Conservation (phyloP, 768 basidiomycete genomes). For the Dioszegia aurantiaca region DNA sequence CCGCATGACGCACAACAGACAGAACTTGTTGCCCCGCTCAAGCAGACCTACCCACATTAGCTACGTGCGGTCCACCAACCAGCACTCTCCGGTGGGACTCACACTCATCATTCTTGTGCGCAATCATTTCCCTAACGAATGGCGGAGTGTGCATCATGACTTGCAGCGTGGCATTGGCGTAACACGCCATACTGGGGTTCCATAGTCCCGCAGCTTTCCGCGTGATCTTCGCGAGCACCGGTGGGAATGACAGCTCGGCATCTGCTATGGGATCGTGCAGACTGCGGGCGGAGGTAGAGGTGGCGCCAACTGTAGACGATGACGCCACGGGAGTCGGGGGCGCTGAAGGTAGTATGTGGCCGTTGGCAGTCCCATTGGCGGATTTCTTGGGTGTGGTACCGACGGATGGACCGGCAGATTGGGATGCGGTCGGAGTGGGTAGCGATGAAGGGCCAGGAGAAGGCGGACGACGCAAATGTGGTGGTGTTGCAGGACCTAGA, state of each 20-base stretch:
- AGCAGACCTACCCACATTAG: neutral
- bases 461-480: neutral
- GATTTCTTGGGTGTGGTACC: neutral
- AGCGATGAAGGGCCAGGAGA: neutral
- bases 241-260: constrained; percentile 30
- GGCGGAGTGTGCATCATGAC: constrained; percentile 90
- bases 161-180: constrained; percentile 90
- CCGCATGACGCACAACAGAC: constrained; percentile 58
- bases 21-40: constrained; percentile 20
- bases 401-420: neutral
- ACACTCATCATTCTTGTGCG: constrained; percentile 58
- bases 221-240: constrained; percentile 11
- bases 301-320: constrained; percentile 5
- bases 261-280: neutral
- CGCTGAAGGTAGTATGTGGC: neutral
- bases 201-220: constrained; percentile 59
- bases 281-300: neutral
- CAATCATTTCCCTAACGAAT: constrained; percentile 53
- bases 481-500: neutral
- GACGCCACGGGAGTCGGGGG: neutral
- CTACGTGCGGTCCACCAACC: neutral
- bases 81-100: constrained; percentile 46
- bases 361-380: neutral
- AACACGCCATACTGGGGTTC: constrained; percentile 93
- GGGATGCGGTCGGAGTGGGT: neutral